Evolutionary conservation across 768 basidiomycete species (phyloP), one percentile per base, ranked within the genome.

Genomic region (Brasilioporus rufonigricans): DNA sequence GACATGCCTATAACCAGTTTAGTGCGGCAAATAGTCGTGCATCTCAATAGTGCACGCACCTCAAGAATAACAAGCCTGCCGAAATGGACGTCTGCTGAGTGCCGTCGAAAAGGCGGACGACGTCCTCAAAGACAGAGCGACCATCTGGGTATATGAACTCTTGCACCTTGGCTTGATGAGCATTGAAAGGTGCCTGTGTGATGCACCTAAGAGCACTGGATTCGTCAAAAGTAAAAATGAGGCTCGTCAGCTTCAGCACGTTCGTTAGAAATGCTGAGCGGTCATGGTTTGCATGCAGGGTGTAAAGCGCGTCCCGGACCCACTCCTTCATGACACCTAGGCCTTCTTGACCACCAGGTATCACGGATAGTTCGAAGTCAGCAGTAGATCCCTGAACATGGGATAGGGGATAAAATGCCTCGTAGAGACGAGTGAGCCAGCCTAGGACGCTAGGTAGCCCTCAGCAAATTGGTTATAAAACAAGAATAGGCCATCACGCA

Each of bases 351-450:
- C n/a, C n/a, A n/a, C n/a, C n/a, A n/a, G n/a, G n/a, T n/a, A n/a
- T n/a, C n/a, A n/a, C n/a, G n/a, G n/a, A n/a, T n/a, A n/a, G n/a
- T 38, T 76, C 66, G 1, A 83, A 63, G 44, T 68, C 58, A 0
- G 74, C 63, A 0, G 65, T 49, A 0, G 78, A 75, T 5, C 85
- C 86, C 40, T 83, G 69, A 19, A 64, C 51, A 50, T 78, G 68
- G 45, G 65, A 72, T 1, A 78, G 64, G 3, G 86, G 85, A 54
- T 77, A 72, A 5, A 86, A 48, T 1, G 77, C 73, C n/a, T n/a
- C n/a, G n/a, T n/a, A n/a, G n/a, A n/a, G n/a, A n/a, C n/a, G n/a
- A n/a, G n/a, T n/a, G n/a, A 84, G 66, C 78, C 13, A 82, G n/a
- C 48, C 13, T 4, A 60, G 43, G 19, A 46, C 23, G 8, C 59